Percentiles rank a stretch among this genome's conserved stretches.
phyloP scores from a whole-genome alignment of 1,139 yeast genomes.

The Pichiaceae sp. region DNA sequence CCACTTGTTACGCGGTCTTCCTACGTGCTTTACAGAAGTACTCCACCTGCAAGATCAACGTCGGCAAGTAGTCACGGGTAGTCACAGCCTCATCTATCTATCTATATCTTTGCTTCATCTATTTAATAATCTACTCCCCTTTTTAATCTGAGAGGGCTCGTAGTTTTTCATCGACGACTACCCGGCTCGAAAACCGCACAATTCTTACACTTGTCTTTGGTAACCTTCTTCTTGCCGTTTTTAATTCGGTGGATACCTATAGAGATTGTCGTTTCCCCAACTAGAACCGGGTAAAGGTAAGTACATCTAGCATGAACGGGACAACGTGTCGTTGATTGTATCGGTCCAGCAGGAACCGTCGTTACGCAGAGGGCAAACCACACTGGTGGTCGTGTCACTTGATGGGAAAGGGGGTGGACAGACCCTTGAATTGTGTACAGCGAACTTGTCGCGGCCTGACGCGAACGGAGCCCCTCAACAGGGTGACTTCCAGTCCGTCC shows the following conservation, averaged over 20 bases:
- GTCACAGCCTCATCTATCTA: background rate
- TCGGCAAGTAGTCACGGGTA: constrained; percentile 50
- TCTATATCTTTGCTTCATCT: background rate
- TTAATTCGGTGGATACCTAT: background rate
- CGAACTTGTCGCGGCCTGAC: too few relatives aligned
- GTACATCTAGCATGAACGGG: background rate
- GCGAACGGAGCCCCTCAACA: too few relatives aligned
- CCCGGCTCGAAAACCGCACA: too few relatives aligned
- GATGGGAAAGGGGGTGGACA: too few relatives aligned
- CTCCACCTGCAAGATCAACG: constrained; percentile 74
- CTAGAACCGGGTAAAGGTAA: background rate
- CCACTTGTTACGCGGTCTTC: constrained; percentile 78
- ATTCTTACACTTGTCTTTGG: background rate
- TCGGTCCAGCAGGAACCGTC: background rate
- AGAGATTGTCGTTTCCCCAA: background rate
- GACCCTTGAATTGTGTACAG: too few relatives aligned
- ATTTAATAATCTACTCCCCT: too few relatives aligned
- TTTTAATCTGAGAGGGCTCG: too few relatives aligned
- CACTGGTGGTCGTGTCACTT: background rate
- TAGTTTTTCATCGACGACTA: too few relatives aligned
- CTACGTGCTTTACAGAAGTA: constrained; percentile 75
- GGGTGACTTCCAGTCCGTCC: too few relatives aligned
- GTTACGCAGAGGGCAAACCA: background rate
- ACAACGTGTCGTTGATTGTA: background rate
- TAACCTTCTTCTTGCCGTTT: background rate